Conservation (phyloP, 1,284 basidiomycete genomes). For the Cutaneotrichosporon sp. region DNA sequence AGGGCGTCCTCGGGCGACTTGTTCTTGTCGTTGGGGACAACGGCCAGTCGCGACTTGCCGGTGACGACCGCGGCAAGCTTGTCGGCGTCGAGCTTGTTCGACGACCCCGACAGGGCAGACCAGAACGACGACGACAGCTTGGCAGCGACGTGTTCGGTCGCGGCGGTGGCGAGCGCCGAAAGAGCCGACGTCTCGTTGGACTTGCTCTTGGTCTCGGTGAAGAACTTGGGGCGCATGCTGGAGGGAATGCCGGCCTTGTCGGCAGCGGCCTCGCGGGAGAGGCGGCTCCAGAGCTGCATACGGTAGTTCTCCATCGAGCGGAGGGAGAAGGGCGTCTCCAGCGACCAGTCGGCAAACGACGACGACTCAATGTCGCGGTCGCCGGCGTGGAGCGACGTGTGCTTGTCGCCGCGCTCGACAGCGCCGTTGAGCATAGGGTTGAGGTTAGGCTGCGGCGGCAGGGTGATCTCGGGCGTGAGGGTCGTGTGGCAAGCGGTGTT, state of each 20-base stretch:
- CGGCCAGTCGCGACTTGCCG: conserved; percentile 50
- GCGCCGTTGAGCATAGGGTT: conserved; percentile 69
- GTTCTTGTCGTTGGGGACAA: conserved; percentile 26
- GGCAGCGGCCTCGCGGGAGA: conserved; percentile 60
- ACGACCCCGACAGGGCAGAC: conserved; percentile 50
- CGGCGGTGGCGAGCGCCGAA: conserved; percentile 27
- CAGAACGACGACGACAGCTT: conserved; percentile 54
- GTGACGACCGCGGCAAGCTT: conserved; percentile 55
- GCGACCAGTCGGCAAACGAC: conserved; percentile 62
- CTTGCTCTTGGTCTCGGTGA: conserved; percentile 32
- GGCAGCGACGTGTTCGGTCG: conserved; percentile 48
- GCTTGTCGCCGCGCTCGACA: conserved; percentile 10
- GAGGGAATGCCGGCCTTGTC: conserved; percentile 43
- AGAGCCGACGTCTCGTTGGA: conserved; percentile 13
- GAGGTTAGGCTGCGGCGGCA: conserved; percentile 63
- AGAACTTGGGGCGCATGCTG: conserved; percentile 52
- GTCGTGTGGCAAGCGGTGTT: conserved; percentile 83
- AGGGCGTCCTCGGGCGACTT: conserved; percentile 27
- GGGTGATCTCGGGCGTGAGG: conserved; percentile 64
- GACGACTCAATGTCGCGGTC: conserved; percentile 60
- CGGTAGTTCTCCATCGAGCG: conserved; percentile 78
- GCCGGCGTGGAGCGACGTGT: conserved; percentile 34
- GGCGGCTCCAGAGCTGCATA: conserved; percentile 83
- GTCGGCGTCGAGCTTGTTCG: conserved; percentile 45
- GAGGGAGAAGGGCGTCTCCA: conserved; percentile 75